Evolutionary conservation across 2,329 filamentous ascomycete genomes (phyloP).

Genomic region (Penicillium sp.): DNA sequence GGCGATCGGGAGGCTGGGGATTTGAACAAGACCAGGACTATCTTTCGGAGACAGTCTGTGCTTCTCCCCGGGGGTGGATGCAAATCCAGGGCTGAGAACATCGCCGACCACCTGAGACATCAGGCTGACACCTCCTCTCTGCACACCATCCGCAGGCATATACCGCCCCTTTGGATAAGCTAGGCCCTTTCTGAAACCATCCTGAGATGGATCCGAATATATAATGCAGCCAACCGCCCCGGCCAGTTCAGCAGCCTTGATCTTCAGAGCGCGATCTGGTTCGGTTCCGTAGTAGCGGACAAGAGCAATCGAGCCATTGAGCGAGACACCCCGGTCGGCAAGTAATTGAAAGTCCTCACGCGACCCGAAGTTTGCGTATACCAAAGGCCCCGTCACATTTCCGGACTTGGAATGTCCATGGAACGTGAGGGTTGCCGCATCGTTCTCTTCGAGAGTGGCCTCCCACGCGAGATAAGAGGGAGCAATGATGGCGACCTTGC

Average conservation of each 20-base stretch:
- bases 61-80: slow-evolving; percentile 50
- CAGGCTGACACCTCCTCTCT: slow-evolving; percentile 75
- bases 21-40: slow-evolving; percentile 70
- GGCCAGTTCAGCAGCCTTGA: slow-evolving; percentile 83
- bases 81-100: slow-evolving; percentile 84
- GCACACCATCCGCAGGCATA: slow-evolving; percentile 78
- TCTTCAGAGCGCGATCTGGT: slow-evolving; percentile 70
- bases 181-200: slow-evolving; percentile 72
- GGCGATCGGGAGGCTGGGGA: slow-evolving; percentile 84
- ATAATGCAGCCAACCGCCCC: slow-evolving; percentile 86
- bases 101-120: slow-evolving; percentile 84
- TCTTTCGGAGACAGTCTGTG: slow-evolving; percentile 67
- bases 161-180: slow-evolving; percentile 73
- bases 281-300: slow-evolving; percentile 77
- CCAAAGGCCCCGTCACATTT: slow-evolving; percentile 77
- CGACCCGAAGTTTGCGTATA: slow-evolving; percentile 92
- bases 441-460: slow-evolving; percentile 78
- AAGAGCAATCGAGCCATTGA: slow-evolving; percentile 77
- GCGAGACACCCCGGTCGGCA: slow-evolving; percentile 66
- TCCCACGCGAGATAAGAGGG: slow-evolving; percentile 68
- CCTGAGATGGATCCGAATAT: slow-evolving; percentile 84
- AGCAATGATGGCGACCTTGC: slow-evolving; percentile 76
- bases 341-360: slow-evolving; percentile 76
- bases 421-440: slow-evolving; percentile 73
- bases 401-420: slow-evolving; percentile 87